These are phyloP conservation scores for Starmera dryadoides DNA, from an alignment of 805 yeast genomes.

Conservation along the genomic window DNA sequence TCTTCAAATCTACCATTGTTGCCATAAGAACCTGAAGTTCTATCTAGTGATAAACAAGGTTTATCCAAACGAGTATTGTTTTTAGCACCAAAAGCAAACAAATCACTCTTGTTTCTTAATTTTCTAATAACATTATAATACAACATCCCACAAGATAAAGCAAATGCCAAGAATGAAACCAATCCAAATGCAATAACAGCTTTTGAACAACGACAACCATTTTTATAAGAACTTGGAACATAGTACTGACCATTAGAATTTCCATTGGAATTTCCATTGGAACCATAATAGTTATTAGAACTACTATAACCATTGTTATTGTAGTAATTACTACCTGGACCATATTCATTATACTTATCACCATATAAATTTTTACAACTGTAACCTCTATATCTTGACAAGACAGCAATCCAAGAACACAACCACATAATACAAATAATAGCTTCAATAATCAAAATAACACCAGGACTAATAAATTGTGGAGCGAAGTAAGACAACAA, in stretches of 20 bases:
- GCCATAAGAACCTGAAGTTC: too few relatives aligned
- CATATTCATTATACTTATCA: slow-evolving; percentile 3
- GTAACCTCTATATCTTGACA: slow-evolving; percentile 21
- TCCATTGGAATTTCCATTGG: not conserved
- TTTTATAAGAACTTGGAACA: slow-evolving; percentile 1
- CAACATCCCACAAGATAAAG: slow-evolving; percentile 18
- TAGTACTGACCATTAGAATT: slow-evolving; percentile 10
- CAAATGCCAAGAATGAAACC: slow-evolving; percentile 20
- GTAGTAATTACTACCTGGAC: slow-evolving; percentile 9
- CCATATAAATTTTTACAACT: slow-evolving; percentile 15
- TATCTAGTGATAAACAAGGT: slow-evolving; percentile 4
- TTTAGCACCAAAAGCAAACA: slow-evolving; percentile 1
- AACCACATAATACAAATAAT: slow-evolving; percentile 24
- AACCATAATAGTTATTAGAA: slow-evolving; percentile 4
- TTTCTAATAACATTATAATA: slow-evolving; percentile 21
- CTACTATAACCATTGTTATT: slow-evolving; percentile 12
- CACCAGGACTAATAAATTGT: slow-evolving; percentile 18
- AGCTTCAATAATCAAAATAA: slow-evolving; percentile 19
- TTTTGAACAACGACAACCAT: slow-evolving; percentile 23
- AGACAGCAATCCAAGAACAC: slow-evolving; percentile 26
- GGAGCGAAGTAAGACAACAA: slow-evolving; percentile 14
- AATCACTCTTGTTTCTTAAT: slow-evolving; percentile 1
- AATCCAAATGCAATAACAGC: slow-evolving; percentile 28
- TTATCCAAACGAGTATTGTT: slow-evolving; percentile 3
- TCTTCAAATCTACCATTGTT: too few relatives aligned